phyloP scores from a whole-genome alignment of 73 alveolate species.

The Paramecium sonneborni region DNA sequence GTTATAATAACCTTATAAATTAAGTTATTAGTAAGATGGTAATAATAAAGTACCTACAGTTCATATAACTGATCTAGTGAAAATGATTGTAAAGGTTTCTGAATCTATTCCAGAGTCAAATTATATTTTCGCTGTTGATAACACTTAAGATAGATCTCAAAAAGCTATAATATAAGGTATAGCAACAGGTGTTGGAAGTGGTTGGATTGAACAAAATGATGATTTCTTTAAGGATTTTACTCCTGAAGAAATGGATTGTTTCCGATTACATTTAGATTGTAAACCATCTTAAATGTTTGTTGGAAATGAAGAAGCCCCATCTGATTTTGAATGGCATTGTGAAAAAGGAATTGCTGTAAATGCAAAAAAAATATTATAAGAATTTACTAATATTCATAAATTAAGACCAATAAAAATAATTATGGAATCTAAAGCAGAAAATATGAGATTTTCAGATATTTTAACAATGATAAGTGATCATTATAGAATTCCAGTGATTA shows the following conservation, averaged over 20 bases:
- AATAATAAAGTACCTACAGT: conserved; percentile 91
- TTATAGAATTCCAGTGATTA: conserved; percentile 44
- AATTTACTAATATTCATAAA: conserved; percentile 69
- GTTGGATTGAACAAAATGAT: conserved; percentile 69
- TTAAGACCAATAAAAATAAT: conserved; percentile 69
- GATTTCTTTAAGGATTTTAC: conserved; percentile 77
- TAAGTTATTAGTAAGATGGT: conserved; percentile 44
- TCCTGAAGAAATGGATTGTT: conserved; percentile 73
- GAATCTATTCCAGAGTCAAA: conserved; percentile 84
- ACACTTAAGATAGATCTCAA: conserved; percentile 85
- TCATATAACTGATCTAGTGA: conserved; percentile 94
- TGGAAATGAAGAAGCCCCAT: conserved; percentile 68
- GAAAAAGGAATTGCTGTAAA: conserved; percentile 81
- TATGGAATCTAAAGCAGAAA: conserved; percentile 43
- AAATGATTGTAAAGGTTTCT: conserved; percentile 81
- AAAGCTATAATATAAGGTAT: conserved; percentile 84
- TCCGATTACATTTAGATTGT: conserved; percentile 60
- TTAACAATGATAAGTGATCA: conserved; percentile 28
- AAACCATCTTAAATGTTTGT: conserved; percentile 52
- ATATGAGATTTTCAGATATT: conserved; percentile 31
- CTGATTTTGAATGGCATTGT: conserved; percentile 83
- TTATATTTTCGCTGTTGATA: conserved; percentile 93
- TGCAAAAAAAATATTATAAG: conserved; percentile 66
- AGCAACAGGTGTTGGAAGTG: conserved; percentile 93
- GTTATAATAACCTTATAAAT: conserved; percentile 75